Evolutionary conservation across 768 basidiomycete genomes (phyloP), one percentile per base, ranked within the genome.

Genomic region (Lactifluus rugatus): DNA sequence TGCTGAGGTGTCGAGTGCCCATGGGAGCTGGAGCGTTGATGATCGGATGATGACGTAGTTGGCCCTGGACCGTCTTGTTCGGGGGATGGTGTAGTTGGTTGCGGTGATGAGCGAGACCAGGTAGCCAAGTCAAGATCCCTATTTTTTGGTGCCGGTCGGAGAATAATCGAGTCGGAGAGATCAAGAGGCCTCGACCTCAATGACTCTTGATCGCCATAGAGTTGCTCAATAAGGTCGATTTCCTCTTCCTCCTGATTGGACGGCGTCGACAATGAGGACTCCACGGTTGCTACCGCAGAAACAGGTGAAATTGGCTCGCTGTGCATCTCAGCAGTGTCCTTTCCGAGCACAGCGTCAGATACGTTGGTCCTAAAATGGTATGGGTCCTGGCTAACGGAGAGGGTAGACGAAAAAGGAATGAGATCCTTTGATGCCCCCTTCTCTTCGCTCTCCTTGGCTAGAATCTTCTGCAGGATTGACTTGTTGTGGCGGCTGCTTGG

Each of bases 141-240:
- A 70, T 96, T 95, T 72, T 92, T 92, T 0, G 86, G 92, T 8
- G 82, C 75, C 5, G 84, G 81, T 5, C 88, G 92, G 42, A 95
- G 74, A 19, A 93, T 81, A 59, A 94, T 85, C 0, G 88, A 84
- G 60, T 93, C 91, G 11, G 88, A 83, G 16, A 97, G 72, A 68
- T 95, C 86, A n/a, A 85, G 78, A 42, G 82, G 71, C 48, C 77
- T 76, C 52, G 83, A 84, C 34, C 83, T 81, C 17, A 94, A 76
- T 2, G 85, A 83, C 60, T 87, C 78, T 50, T 86, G 82, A 36
- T 80, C 72, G 14, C 95, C 95, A 62, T 93, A 97, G 0, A 98
- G 73, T 69, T 99, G 96, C 68, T 99, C 96, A 4, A 98, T 92
- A 6, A 99, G 78, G 70, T 99, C 96, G 63, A 99, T 85, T 73